phyloP scores from a whole-genome alignment of 208 protist genomes.

The Trypanosoma boissoni region DNA sequence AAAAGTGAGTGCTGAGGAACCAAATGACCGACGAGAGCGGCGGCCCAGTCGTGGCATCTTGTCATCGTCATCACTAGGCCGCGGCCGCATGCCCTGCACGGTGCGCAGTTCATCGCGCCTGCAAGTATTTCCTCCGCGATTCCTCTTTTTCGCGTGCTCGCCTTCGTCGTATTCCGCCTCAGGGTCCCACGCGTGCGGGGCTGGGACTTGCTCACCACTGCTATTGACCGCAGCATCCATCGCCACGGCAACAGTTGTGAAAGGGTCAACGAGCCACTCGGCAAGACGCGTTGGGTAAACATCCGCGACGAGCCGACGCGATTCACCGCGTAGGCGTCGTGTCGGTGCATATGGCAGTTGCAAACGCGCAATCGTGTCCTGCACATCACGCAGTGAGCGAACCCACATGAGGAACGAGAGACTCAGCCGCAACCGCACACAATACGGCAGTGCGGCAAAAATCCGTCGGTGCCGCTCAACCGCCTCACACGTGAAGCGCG shows the following conservation, averaged over 20 bases:
- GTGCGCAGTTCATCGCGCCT: conserved; percentile 25
- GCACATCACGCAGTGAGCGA: conserved; percentile 50
- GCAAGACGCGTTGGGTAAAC: conserved; percentile 57
- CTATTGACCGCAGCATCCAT: conserved; percentile 46
- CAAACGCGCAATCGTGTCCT: conserved; percentile 65
- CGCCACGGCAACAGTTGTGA: conserved; percentile 45
- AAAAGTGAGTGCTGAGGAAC: too few species aligned
- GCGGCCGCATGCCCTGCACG: conserved; percentile 42
- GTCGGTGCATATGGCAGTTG: conserved; percentile 48
- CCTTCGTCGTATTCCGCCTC: conserved; percentile 43
- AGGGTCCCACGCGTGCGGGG: conserved; percentile 71
- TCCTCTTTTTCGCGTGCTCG: conserved; percentile 16
- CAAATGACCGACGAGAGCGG: not conserved
- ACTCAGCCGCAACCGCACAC: conserved; percentile 49
- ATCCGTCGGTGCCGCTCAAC: conserved; percentile 28
- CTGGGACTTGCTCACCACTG: conserved; percentile 70
- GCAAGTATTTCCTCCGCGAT: not conserved
- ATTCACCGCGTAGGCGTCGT: conserved; percentile 25
- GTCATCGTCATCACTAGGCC: conserved; percentile 55
- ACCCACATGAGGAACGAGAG: conserved; percentile 72
- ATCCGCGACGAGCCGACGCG: conserved; percentile 32
- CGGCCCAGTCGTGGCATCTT: not conserved
- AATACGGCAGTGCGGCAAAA: conserved; percentile 50
- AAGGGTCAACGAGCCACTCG: conserved; percentile 64
- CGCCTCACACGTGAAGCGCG: conserved; percentile 22